A percentile compares a stretch with the other conserved stretches of the same genome.
phyloP scores from a whole-genome alignment of 257 asterid genomes.

The Penstemon davidsonii region DNA sequence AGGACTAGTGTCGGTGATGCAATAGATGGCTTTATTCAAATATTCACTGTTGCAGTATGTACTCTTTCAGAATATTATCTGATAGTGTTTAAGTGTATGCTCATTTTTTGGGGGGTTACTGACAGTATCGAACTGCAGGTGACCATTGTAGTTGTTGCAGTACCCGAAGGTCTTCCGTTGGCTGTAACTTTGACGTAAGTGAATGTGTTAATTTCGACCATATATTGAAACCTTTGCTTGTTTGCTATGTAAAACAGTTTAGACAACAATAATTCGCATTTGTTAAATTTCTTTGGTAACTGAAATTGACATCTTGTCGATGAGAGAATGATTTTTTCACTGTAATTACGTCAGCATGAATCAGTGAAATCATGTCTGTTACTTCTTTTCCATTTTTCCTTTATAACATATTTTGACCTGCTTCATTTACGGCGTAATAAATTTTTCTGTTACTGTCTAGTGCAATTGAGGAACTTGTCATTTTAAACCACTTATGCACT shows the following conservation, averaged over 20 bases:
- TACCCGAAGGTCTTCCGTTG: conserved; percentile 97
- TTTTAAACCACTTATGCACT: conserved; percentile 10
- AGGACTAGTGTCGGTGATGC: conserved; percentile 65
- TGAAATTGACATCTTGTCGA: conserved; percentile 3
- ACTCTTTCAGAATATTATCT: conserved; percentile 23
- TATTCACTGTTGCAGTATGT: conserved; percentile 95
- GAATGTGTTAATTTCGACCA: conserved; percentile 6
- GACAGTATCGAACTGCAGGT: conserved; percentile 51
- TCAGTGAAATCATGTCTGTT: conserved; percentile 13
- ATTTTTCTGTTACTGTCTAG: not conserved
- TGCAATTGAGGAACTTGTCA: not conserved
- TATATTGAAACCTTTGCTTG: conserved; percentile 8
- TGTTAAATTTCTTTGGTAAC: not conserved
- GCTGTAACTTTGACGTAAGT: conserved; percentile 97
- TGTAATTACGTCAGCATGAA: conserved; percentile 9
- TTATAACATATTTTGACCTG: conserved; percentile 12
- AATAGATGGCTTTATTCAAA: conserved; percentile 68
- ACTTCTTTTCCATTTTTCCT: not conserved
- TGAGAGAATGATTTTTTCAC: not conserved
- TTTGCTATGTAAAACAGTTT: conserved; percentile 6
- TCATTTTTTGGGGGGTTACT: conserved; percentile 27
- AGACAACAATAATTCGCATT: conserved; percentile 13
- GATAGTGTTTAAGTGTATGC: conserved; percentile 2
- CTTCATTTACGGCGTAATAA: not conserved
- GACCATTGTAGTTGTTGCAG: conserved; percentile 95